A percentile compares a stretch with the other conserved stretches of the same genome.
These are phyloP conservation scores for Pythium brassicae DNA, from an alignment of 352 stramenopile species.

Conservation along the genomic window DNA sequence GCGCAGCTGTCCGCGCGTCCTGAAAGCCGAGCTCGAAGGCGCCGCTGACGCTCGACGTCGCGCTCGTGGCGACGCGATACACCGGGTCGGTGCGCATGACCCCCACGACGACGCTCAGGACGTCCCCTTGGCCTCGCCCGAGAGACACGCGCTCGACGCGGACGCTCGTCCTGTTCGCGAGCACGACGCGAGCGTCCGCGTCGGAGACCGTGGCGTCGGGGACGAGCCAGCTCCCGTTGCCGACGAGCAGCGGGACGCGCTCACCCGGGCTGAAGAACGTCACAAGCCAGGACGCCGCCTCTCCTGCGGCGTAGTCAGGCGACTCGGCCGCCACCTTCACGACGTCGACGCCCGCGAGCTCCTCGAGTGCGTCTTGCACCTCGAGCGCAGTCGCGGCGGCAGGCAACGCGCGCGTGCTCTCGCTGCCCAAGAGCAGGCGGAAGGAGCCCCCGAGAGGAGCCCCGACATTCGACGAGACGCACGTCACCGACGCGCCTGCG, in stretches of 20 bases:
- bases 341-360: slow-evolving; percentile 16
- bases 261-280: slow-evolving; percentile 33
- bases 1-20: not conserved
- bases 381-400: slow-evolving; percentile 10
- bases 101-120: slow-evolving; percentile 21
- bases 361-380: slow-evolving; percentile 32
- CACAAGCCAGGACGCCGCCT: slow-evolving; percentile 23
- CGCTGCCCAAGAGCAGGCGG: slow-evolving; percentile 18
- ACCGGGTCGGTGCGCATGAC: slow-evolving; percentile 19
- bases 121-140: slow-evolving; percentile 22
- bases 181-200: slow-evolving; percentile 2
- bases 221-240: slow-evolving; percentile 6
- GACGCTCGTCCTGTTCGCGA: slow-evolving; percentile 4
- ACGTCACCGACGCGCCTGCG: not conserved
- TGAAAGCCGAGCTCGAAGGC: slow-evolving; percentile 26
- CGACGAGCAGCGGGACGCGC: slow-evolving; percentile 21
- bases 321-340: slow-evolving; percentile 13
- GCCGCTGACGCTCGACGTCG: slow-evolving; percentile 7
- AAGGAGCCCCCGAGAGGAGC: slow-evolving; percentile 23
- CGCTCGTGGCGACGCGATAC: slow-evolving; percentile 18
- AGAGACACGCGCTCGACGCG: slow-evolving; percentile 14
- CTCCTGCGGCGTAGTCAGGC: not conserved
- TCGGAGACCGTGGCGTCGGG: slow-evolving; percentile 16
- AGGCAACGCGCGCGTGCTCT: slow-evolving; percentile 8
- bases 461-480: slow-evolving; percentile 1